These are phyloP conservation scores for Pilatotrama ljubarskyi DNA, from an alignment of 768 basidiomycete species.

Conservation along the genomic window DNA sequence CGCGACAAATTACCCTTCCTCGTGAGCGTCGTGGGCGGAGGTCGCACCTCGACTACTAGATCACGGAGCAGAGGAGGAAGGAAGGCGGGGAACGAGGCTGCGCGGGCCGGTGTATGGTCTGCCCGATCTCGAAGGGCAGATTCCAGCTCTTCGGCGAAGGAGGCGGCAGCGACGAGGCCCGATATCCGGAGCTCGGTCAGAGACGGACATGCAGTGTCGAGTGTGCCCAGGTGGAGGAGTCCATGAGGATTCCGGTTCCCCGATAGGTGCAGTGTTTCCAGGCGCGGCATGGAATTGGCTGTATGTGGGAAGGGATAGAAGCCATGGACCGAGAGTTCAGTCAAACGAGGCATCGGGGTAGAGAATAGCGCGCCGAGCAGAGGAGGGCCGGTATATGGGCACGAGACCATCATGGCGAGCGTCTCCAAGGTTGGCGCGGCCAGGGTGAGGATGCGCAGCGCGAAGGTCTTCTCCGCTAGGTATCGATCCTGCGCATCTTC, in stretches of 20 bases:
- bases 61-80: conserved; percentile 7
- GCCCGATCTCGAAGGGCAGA: conserved; percentile 26
- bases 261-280: conserved; percentile 45
- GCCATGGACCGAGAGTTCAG: conserved; percentile 45
- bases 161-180: conserved; percentile 43
- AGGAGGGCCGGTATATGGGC: conserved; percentile 38
- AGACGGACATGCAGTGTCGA: conserved; percentile 42
- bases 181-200: conserved; percentile 43
- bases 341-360: conserved; percentile 41
- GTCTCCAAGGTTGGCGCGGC: conserved; percentile 44
- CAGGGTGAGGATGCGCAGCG: conserved; percentile 38
- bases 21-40: background rate
- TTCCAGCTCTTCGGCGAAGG: conserved; percentile 43
- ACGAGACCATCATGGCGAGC: conserved; percentile 38
- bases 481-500: conserved; percentile 21
- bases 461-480: conserved; percentile 17
- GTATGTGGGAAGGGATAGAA: conserved; percentile 51
- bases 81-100: background rate
- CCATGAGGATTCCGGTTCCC: conserved; percentile 55
- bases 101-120: background rate
- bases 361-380: conserved; percentile 46
- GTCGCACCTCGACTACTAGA: conserved; percentile 6
- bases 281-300: conserved; percentile 33
- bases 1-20: background rate
- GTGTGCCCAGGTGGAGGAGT: conserved; percentile 39